Evolutionary conservation across 148 eudicot species (phyloP).

Genomic region (Cornus kousa): DNA sequence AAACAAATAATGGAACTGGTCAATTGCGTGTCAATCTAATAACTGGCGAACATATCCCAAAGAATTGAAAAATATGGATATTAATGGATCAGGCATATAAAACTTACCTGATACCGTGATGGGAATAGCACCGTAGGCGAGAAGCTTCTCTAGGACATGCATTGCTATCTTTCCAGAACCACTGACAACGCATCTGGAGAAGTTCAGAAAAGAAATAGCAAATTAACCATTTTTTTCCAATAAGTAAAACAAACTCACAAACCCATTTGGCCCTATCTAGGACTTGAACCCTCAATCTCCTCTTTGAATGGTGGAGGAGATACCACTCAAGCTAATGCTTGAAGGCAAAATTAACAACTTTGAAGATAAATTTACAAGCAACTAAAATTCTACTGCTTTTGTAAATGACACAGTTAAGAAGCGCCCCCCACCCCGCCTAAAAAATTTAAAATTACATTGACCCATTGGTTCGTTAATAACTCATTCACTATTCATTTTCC

Average conservation of each 20-base stretch:
- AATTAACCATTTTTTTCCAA: background rate
- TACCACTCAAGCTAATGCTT: too few species aligned
- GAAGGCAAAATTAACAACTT: background rate
- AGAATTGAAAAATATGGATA: background rate
- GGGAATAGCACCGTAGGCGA: slow-evolving; percentile 88
- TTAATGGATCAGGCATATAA: background rate
- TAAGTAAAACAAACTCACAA: too few species aligned
- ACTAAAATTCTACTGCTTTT: background rate
- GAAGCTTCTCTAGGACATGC: slow-evolving; percentile 97
- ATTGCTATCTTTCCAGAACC: slow-evolving; percentile 98
- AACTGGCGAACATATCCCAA: background rate
- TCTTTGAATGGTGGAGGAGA: too few species aligned
- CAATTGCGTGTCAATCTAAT: background rate
- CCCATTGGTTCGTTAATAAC: background rate
- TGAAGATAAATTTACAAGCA: background rate
- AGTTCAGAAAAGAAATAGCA: slow-evolving; percentile 15
- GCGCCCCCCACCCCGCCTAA: too few species aligned
- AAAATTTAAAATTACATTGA: slow-evolving; percentile 7
- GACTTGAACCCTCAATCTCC: too few species aligned
- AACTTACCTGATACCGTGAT: slow-evolving; percentile 85
- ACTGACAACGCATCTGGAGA: slow-evolving; percentile 86
- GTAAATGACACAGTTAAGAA: background rate
- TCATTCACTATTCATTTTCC: background rate
- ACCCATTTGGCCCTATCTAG: too few species aligned
- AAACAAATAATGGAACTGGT: background rate